Base-by-base conservation (phyloP, 495 filamentous ascomycete genomes). In the Aspergillus ostianus region DNA sequence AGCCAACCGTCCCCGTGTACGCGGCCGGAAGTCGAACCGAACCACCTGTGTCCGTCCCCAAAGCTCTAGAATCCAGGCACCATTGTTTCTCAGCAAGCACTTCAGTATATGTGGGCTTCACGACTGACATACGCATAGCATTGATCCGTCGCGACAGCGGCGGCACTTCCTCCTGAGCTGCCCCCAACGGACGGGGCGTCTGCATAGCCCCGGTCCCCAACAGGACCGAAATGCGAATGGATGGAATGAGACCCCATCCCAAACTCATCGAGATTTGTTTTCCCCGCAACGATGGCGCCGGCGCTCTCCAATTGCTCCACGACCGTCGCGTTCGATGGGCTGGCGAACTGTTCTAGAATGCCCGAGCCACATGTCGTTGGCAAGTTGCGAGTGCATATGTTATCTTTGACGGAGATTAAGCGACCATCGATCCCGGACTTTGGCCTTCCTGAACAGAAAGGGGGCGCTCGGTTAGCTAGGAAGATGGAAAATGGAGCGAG, bases 241-340 rank as follows among this genome's bases (percentile, higher is more conserved):
- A 80, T 82, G 17, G 91, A 91, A 74, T 98, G 90, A 12, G 92
- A 95, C 44, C 94, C 94, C 94, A 98, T 98, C 20, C 94, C 94
- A 74, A 98, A 98, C 69, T 98, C 94, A 78, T 98, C 94, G 65
- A 98, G 80, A 71, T 96, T 96, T 0, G 92, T 92, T 70, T 96
- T 97, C 8, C 88, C 89, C 17, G 84, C 79, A 4, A 96, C 69
- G 19, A 81, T 70, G 6, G 86, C 87, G 45, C 90, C 91, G 20
- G 85, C 80, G 52, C 78, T 66, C 62, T 84, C 80, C 49, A 96
- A 80, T 65, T 79, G 78, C 50, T 81, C 67, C 29, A 96, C 84
- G 36, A 97, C 91, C 4, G 90, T 93, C 8, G 94, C 92, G 69
- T 91, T 84, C 72, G 89, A 94, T 20, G 95, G 95, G 59, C 85